A percentile compares a stretch with the other conserved stretches of the same genome.
Conservation (phyloP, 805 yeast genomes). For the Kuraishia ogatae region DNA sequence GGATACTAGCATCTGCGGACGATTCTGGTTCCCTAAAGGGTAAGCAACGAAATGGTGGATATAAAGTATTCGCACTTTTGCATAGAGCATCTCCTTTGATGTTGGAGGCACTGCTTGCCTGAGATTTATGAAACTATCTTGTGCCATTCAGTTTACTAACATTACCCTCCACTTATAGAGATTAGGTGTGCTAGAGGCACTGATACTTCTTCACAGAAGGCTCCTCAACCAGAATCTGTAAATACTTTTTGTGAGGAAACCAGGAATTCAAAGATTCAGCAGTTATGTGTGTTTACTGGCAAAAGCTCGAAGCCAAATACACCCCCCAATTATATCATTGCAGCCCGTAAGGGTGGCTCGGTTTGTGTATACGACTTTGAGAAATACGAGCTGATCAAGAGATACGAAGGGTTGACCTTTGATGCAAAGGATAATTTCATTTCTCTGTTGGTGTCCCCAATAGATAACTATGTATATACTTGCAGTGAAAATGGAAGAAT, state of each 20-base stretch:
- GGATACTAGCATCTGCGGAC: slow-evolving; percentile 52
- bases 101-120: no score
- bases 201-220: slow-evolving; percentile 68
- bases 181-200: slow-evolving; percentile 58
- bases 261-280: slow-evolving; percentile 26
- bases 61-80: slow-evolving; percentile 12
- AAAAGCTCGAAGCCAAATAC: slow-evolving; percentile 10
- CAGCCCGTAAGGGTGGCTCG: slow-evolving; percentile 33
- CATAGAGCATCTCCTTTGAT: no score
- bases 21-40: slow-evolving; percentile 57
- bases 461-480: slow-evolving; percentile 18
- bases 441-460: slow-evolving; percentile 17
- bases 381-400: slow-evolving; percentile 11
- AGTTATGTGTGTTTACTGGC: slow-evolving; percentile 16
- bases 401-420: slow-evolving; percentile 7
- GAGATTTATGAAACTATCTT: no score
- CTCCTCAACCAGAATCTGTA: slow-evolving; percentile 53
- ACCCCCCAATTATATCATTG: slow-evolving; percentile 25
- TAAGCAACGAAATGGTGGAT: slow-evolving; percentile 39
- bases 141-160: background rate
- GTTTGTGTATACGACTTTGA: slow-evolving; percentile 28
- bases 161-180: slow-evolving; percentile 22
- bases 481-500: slow-evolving; percentile 25
- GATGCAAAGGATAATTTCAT: slow-evolving; percentile 27
- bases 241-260: slow-evolving; percentile 19